Percentiles rank a stretch among this genome's conserved stretches.
Conservation (phyloP, 768 basidiomycete species). For the Leucosporidium creatinivorum region DNA sequence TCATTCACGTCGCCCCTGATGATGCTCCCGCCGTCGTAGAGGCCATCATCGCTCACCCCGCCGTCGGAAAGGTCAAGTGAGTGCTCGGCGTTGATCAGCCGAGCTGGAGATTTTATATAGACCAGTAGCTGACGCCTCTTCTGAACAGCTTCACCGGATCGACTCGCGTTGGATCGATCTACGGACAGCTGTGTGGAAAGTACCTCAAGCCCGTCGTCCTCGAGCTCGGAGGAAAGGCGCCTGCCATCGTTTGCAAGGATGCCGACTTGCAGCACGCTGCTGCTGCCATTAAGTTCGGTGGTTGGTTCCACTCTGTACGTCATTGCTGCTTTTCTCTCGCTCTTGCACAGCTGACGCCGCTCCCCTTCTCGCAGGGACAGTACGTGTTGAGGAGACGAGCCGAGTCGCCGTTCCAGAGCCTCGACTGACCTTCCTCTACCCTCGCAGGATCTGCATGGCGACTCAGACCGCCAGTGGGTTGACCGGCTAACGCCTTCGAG, state of each 20-base stretch:
- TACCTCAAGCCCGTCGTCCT: slow-evolving; percentile 44
- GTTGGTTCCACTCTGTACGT: slow-evolving; percentile 22
- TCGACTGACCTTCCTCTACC: background rate
- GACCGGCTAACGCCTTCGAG: too few relatives aligned
- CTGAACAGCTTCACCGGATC: slow-evolving; percentile 42
- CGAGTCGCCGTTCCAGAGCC: background rate
- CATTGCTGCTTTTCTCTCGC: background rate
- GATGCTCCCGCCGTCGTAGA: slow-evolving; percentile 37
- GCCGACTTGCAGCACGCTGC: slow-evolving; percentile 41
- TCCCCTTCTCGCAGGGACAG: background rate
- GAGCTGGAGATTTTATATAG: too few relatives aligned
- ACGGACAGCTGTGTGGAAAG: slow-evolving; percentile 41
- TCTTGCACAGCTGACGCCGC: background rate
- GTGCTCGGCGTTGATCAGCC: background rate
- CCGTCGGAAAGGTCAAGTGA: slow-evolving; percentile 35
- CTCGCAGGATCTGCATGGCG: slow-evolving; percentile 24
- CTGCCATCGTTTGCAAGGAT: slow-evolving; percentile 42
- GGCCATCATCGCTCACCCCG: slow-evolving; percentile 35
- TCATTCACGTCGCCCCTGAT: slow-evolving; percentile 38
- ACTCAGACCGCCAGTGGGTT: slow-evolving; percentile 10
- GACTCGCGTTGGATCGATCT: slow-evolving; percentile 38
- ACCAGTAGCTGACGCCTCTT: background rate
- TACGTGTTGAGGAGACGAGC: background rate
- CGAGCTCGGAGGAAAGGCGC: slow-evolving; percentile 41
- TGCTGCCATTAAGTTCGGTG: slow-evolving; percentile 28